A percentile compares a stretch with the other conserved stretches of the same genome.
Conservation (phyloP, 257 asterid species). For the Striga asiatica region DNA sequence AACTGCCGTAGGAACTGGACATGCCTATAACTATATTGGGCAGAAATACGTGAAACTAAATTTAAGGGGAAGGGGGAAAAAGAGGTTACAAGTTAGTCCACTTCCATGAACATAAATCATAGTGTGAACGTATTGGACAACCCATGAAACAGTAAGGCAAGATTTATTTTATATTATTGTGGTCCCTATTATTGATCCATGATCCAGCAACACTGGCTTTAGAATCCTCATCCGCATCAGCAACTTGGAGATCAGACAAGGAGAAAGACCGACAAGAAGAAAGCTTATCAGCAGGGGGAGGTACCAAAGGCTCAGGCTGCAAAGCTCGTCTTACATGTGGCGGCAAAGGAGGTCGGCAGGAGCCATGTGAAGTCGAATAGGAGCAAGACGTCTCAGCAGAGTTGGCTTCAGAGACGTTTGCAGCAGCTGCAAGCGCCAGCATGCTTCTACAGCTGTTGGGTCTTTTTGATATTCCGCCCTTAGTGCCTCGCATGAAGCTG, state of each 20-base stretch:
- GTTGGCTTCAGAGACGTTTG: constrained; percentile 35
- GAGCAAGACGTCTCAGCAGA: constrained; percentile 47
- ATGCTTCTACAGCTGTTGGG: constrained; percentile 45
- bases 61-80: constrained; percentile 4
- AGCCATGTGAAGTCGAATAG: constrained; percentile 36
- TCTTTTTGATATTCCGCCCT: constrained; percentile 45
- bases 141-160: constrained; percentile 16
- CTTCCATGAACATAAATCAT: constrained; percentile 47
- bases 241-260: constrained; percentile 67
- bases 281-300: constrained; percentile 39
- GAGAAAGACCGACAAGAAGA: constrained; percentile 67
- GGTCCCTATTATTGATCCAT: constrained; percentile 20
- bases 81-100: constrained; percentile 33
- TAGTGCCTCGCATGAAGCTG: constrained; percentile 21
- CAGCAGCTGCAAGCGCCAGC: constrained; percentile 32
- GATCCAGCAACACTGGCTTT: constrained; percentile 27
- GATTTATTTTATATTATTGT: constrained; percentile 15
- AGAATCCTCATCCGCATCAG: constrained; percentile 31
- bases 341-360: constrained; percentile 67
- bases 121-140: constrained; percentile 45
- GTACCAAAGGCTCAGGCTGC: constrained; percentile 22
- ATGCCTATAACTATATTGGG: constrained; percentile 21
- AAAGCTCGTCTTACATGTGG: constrained; percentile 41
- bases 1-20: constrained; percentile 8
- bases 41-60: constrained; percentile 15